These are phyloP conservation scores for Diaporthe capsici DNA, from an alignment of 2,329 filamentous ascomycete species.

Conservation along the genomic window DNA sequence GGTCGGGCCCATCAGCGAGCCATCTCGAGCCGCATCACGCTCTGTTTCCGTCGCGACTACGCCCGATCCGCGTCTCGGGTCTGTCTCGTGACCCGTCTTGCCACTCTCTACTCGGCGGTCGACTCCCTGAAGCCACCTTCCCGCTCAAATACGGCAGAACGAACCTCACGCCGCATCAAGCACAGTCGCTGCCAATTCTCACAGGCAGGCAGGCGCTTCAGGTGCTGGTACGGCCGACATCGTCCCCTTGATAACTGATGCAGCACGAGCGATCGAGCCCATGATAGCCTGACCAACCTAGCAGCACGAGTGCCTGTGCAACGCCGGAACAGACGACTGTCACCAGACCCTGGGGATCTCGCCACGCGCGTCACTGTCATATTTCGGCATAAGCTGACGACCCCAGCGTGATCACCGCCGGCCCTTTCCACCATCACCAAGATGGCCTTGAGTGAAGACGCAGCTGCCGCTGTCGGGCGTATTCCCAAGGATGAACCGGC, in stretches of 20 bases:
- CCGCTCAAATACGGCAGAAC: conserved; percentile 25
- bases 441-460: conserved; percentile 41
- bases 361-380: conserved; percentile 23
- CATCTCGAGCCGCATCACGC: conserved; percentile 6
- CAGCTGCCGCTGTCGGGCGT: conserved; percentile 29
- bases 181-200: neutral
- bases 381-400: conserved; percentile 38
- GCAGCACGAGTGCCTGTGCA: conserved; percentile 36
- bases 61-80: conserved; percentile 9
- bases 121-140: conserved; percentile 17
- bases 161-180: neutral
- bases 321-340: conserved; percentile 38
- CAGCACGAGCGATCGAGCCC: conserved; percentile 15
- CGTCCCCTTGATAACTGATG: neutral
- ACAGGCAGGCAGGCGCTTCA: conserved; percentile 4
- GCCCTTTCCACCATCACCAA: conserved; percentile 15
- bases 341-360: conserved; percentile 34
- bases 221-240: conserved; percentile 10
- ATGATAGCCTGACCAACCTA: conserved; percentile 38
- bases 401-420: neutral
- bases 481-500: conserved; percentile 36
- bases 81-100: conserved; percentile 37
- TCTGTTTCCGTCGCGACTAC: conserved; percentile 21
- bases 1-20: neutral
- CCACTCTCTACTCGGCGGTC: conserved; percentile 36